These are phyloP conservation scores for Potentilla sterilis DNA, from an alignment of 306 rosid species.

Conservation along the genomic window DNA sequence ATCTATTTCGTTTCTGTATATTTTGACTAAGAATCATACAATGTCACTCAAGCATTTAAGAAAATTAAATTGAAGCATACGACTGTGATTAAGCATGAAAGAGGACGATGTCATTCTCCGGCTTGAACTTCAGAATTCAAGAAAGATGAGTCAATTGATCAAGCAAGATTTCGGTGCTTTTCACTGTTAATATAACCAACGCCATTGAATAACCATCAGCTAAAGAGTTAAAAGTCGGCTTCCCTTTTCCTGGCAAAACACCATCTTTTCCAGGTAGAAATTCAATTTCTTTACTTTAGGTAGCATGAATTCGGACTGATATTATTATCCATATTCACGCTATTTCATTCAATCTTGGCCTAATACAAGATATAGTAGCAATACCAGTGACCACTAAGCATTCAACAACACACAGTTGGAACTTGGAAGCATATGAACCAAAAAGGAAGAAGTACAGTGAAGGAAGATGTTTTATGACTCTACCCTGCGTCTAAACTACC, in stretches of 20 bases:
- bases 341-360: background rate
- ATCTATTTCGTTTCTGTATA: too few species aligned
- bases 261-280: background rate
- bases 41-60: too few species aligned
- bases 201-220: background rate
- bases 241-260: too few species aligned
- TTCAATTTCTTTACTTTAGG: background rate
- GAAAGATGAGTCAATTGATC: too few species aligned
- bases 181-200: background rate
- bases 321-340: background rate
- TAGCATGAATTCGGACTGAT: background rate
- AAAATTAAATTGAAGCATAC: too few species aligned
- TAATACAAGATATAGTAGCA: background rate
- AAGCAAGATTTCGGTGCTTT: too few species aligned
- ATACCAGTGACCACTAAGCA: background rate
- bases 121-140: too few species aligned
- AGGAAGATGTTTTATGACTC: background rate
- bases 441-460: background rate
- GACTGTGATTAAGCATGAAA: too few species aligned
- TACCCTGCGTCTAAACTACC: background rate
- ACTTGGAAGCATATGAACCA: background rate
- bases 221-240: background rate
- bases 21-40: too few species aligned
- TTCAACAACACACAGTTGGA: background rate
- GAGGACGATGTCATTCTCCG: too few species aligned